phyloP scores from a whole-genome alignment of 1,284 basidiomycete species.

The Cerioporus squamosus region DNA sequence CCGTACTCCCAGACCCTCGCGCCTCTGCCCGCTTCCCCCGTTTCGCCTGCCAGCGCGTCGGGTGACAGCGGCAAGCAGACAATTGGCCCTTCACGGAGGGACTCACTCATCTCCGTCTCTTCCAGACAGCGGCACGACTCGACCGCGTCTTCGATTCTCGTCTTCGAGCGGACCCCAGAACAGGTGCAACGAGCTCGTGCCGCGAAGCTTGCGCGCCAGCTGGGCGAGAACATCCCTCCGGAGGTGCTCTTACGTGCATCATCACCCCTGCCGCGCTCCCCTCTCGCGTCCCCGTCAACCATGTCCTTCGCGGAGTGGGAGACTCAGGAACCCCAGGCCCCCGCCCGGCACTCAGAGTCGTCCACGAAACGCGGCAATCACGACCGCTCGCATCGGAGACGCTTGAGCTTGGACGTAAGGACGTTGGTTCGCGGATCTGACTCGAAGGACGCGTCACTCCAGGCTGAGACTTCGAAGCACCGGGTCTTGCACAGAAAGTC shows the following conservation, averaged over 20 bases:
- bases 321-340: slow-evolving; percentile 10
- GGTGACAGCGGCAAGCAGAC: neutral
- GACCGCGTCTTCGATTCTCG: slow-evolving; percentile 23
- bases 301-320: slow-evolving; percentile 15
- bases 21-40: slow-evolving; percentile 12
- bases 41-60: slow-evolving; percentile 5
- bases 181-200: slow-evolving; percentile 38
- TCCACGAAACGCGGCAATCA: slow-evolving; percentile 23
- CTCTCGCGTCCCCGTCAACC: slow-evolving; percentile 14
- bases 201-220: slow-evolving; percentile 44
- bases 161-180: slow-evolving; percentile 25
- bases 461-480: slow-evolving; percentile 9
- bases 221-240: slow-evolving; percentile 44
- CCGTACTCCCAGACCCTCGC: slow-evolving; percentile 17
- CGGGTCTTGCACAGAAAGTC: slow-evolving; percentile 12
- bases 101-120: slow-evolving; percentile 9
- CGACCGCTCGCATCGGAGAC: slow-evolving; percentile 8
- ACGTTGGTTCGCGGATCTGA: slow-evolving; percentile 16
- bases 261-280: slow-evolving; percentile 21
- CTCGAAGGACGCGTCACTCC: neutral
- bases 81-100: slow-evolving; percentile 17
- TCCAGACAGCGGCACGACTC: slow-evolving; percentile 16
- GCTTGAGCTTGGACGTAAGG: slow-evolving; percentile 33
- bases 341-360: slow-evolving; percentile 19
- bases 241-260: slow-evolving; percentile 39